phyloP scores from a whole-genome alignment of 306 rosid species.

The Prunus salicina region DNA sequence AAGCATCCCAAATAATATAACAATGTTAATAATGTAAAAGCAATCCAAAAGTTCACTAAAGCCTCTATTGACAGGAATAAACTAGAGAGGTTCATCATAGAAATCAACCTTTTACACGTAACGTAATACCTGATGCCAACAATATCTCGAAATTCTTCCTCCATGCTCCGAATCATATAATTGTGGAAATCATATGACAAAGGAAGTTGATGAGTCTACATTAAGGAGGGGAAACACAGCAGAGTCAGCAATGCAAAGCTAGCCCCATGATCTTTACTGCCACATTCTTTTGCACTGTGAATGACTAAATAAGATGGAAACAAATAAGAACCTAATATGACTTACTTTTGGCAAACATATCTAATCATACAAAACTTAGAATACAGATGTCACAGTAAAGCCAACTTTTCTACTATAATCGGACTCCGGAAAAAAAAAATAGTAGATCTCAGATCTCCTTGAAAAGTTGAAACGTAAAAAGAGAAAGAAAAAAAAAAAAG shows the following conservation, averaged over 20 bases:
- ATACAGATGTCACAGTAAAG: neutral
- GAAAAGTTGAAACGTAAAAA: neutral
- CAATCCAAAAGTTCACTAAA: neutral
- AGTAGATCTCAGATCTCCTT: too few species aligned
- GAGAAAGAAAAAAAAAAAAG: neutral
- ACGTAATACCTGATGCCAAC: constrained; percentile 76
- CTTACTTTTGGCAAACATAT: neutral
- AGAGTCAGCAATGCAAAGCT: constrained; percentile 29
- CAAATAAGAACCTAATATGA: constrained; percentile 5
- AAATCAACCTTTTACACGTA: neutral
- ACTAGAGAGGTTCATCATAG: neutral
- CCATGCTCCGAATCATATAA: constrained; percentile 97
- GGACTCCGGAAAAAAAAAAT: neutral
- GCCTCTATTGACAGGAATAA: neutral
- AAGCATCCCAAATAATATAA: constrained; percentile 23
- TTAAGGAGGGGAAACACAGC: constrained; percentile 15
- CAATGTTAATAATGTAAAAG: neutral
- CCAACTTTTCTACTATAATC: neutral
- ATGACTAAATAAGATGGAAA: constrained; percentile 3
- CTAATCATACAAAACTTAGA: neutral
- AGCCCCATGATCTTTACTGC: constrained; percentile 12
- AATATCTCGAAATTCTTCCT: constrained; percentile 82
- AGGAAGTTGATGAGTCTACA: constrained; percentile 77
- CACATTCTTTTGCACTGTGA: constrained; percentile 16
- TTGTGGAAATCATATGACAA: constrained; percentile 78